phyloP scores from a whole-genome alignment of 225 moss, liverwort and hornwort species.

The Thuidium tamariscinum region DNA sequence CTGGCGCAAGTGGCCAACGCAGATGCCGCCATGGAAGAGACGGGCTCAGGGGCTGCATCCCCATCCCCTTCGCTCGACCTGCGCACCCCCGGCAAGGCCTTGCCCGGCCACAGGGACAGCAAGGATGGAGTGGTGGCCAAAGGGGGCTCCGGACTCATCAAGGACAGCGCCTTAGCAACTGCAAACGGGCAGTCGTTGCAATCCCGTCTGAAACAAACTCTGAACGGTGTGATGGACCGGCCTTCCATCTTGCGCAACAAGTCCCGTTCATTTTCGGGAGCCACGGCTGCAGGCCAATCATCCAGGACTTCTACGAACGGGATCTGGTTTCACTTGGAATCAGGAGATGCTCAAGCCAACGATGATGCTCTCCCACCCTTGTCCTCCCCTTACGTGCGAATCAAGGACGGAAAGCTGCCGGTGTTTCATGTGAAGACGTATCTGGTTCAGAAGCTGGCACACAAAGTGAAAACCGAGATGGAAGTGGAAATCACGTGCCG shows the following conservation, averaged over 20 bases:
- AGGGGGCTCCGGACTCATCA: neutral
- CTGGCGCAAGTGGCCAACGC: conserved; percentile 86
- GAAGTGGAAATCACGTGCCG: conserved; percentile 98
- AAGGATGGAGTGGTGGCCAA: neutral
- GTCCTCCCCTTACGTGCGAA: conserved; percentile 67
- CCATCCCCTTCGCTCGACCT: conserved; percentile 16
- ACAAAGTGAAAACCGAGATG: conserved; percentile 39
- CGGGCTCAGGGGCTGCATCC: conserved; percentile 13
- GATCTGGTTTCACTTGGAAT: conserved; percentile 94
- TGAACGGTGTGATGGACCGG: conserved; percentile 30
- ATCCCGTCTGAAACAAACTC: conserved; percentile 48
- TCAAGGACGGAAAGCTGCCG: conserved; percentile 88
- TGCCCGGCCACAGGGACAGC: neutral
- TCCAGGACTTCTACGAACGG: conserved; percentile 33
- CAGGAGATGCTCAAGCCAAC: conserved; percentile 44
- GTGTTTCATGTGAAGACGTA: conserved; percentile 87
- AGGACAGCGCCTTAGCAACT: neutral
- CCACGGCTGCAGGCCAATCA: conserved; percentile 27
- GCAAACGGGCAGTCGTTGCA: conserved; percentile 32
- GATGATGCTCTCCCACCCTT: conserved; percentile 78
- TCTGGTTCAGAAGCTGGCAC: conserved; percentile 65
- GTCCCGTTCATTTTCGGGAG: conserved; percentile 8
- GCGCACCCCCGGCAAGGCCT: neutral
- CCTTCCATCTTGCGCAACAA: conserved; percentile 45
- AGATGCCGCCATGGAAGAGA: conserved; percentile 42